Evolutionary conservation across 306 rosid genomes (phyloP), one percentile per base, ranked within the genome.

Genomic region (Prunus dulcis): DNA sequence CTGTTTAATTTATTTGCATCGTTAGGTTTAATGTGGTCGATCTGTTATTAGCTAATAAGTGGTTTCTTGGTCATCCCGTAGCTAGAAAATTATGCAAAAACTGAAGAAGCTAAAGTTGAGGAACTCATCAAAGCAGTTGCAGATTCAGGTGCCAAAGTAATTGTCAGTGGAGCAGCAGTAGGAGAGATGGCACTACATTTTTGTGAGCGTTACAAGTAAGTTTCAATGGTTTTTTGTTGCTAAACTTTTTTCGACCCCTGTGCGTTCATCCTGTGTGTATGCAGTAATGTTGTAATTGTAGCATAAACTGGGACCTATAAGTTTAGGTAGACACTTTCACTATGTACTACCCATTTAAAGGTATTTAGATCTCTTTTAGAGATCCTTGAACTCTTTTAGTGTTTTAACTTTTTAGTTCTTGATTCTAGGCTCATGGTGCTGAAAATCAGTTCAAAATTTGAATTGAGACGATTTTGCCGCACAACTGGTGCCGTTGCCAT

Each of bases 171-270:
- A 75, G 97, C 88, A 65, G 82, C 97, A 19, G 96, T 94, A 45
- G 98, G 97, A 84, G 98, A 94, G 84, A 91, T 94, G 98, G 98
- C 98, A 23, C 86, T 94, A 70, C 98, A 94, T 80, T 94, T 91
- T 83, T 94, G 98, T 76, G 98, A 91, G 78, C 94, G 98, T 71
- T 94, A 89, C 84, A 91, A 90, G 96, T 91, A 34, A 34, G 41
- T 34, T 6, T 34, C 41, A 34, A 75, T 66, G 41, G 6, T 14
- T 47, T 47, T 47, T 34, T 34, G 1, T 34, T 5, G 2, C 6
- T 34, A 34, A 34, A 34, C 41, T 34, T 34, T 34, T 5, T 34
- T 34, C 41, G 41, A 34, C 41, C 41, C 1, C 2, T 34, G 41
- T 5, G 41, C 1, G 0, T 32, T 34, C 41, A 34, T 34, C 8